phyloP scores from a whole-genome alignment of 768 basidiomycete genomes.

The Lactifluus hygrophoroides region DNA sequence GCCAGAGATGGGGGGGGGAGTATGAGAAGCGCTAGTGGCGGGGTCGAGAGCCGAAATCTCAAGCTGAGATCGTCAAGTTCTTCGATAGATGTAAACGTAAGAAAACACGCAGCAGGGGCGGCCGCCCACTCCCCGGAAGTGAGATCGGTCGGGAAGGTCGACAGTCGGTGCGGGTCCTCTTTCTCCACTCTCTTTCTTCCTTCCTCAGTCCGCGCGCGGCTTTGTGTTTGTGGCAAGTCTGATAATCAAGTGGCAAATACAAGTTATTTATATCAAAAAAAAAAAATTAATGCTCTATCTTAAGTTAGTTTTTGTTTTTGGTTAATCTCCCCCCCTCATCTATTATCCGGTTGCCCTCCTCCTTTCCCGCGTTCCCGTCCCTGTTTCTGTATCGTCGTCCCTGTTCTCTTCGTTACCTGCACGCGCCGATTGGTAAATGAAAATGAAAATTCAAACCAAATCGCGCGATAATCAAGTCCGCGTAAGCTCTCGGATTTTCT shows the following conservation, averaged over 20 bases:
- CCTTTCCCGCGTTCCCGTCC: conserved; percentile 34
- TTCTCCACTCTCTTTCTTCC: neutral
- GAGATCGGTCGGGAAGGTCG: conserved; percentile 17
- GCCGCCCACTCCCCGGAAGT: conserved; percentile 13
- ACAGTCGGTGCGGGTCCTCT: neutral
- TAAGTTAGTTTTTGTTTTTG: neutral
- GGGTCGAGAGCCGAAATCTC: conserved; percentile 7
- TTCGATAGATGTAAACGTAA: conserved; percentile 18
- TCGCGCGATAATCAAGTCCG: conserved; percentile 49
- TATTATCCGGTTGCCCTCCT: conserved; percentile 41
- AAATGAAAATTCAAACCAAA: conserved; percentile 21
- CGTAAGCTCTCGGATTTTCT: conserved; percentile 59
- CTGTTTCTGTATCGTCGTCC: conserved; percentile 27
- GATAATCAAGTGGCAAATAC: neutral
- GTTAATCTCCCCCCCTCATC: neutral
- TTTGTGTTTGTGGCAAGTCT: conserved; percentile 8
- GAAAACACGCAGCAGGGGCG: conserved; percentile 13
- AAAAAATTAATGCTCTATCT: conserved; percentile 2
- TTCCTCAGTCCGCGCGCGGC: neutral
- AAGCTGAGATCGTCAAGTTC: conserved; percentile 14
- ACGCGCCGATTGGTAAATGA: conserved; percentile 8
- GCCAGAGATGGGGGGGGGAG: neutral
- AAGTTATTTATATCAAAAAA: neutral
- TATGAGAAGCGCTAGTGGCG: conserved; percentile 4
- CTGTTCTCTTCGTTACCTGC: conserved; percentile 23